A percentile compares a stretch with the other conserved stretches of the same genome.
phyloP scores from a whole-genome alignment of 139 green algal species.

The Eudorina sp. region DNA sequence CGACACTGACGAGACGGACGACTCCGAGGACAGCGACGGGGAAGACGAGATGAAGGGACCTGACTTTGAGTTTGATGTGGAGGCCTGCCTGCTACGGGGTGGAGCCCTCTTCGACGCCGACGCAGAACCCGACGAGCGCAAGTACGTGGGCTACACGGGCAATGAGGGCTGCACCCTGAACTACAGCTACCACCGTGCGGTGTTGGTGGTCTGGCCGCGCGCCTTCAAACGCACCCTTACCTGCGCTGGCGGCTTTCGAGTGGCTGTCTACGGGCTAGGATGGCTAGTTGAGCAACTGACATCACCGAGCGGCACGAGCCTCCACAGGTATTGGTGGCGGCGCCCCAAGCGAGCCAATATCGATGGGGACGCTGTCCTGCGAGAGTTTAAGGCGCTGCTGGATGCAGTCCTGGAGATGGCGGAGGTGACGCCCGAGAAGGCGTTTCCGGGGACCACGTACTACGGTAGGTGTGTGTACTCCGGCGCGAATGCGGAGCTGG shows the following conservation, averaged over 20 bases:
- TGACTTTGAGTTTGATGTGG: neutral
- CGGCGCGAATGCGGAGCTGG: neutral
- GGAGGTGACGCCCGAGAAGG: neutral
- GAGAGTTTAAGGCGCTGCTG: neutral
- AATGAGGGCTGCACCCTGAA: neutral
- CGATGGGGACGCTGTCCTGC: too few species aligned
- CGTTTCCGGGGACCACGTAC: neutral
- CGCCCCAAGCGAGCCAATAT: too few species aligned
- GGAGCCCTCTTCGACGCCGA: neutral
- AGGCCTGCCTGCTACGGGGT: neutral
- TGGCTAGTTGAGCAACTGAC: neutral
- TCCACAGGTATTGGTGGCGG: too few species aligned
- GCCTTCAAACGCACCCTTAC: neutral
- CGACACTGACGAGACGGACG: neutral
- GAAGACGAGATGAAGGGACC: neutral
- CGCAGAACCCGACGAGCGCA: neutral
- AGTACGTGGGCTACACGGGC: conserved; percentile 47
- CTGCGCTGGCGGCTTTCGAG: neutral
- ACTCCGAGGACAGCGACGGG: neutral
- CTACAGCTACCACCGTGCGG: conserved; percentile 3
- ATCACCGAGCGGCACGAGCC: too few species aligned
- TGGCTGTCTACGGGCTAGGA: too few species aligned
- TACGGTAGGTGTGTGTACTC: too few species aligned
- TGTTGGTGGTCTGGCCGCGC: conserved; percentile 41
- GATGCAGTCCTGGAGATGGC: neutral